Conservation (phyloP, 805 yeast genomes). For the Teunomyces lycoperdinae region DNA sequence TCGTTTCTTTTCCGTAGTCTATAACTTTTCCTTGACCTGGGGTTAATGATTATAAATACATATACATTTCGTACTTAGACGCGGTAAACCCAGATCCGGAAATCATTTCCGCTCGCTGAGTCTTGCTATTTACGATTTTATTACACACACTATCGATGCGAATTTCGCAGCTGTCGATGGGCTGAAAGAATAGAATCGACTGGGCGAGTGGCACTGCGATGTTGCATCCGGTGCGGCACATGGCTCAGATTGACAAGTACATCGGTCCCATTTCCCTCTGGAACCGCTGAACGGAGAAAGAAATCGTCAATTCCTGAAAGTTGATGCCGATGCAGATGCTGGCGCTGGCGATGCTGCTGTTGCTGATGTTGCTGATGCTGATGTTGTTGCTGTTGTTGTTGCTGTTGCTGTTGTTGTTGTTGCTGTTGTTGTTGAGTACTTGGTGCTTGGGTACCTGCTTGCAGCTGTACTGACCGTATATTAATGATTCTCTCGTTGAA, state of each 20-base stretch:
- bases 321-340: slow-evolving; percentile 2
- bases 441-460: slow-evolving; percentile 3
- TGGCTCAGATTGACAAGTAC: not conserved
- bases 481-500: slow-evolving; percentile 40
- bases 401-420: not conserved
- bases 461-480: slow-evolving; percentile 11
- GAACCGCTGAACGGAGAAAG: slow-evolving; percentile 8
- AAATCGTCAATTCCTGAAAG: slow-evolving; percentile 12
- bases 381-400: slow-evolving; percentile 2
- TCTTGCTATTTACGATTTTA: not conserved
- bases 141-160: not conserved
- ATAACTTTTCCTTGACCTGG: not conserved
- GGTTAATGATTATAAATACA: not conserved
- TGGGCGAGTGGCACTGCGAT: not conserved
- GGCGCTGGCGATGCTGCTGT: slow-evolving; percentile 5
- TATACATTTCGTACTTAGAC: not conserved
- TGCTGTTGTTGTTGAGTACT: slow-evolving; percentile 3
- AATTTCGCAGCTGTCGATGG: slow-evolving; percentile 1
- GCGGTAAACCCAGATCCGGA: not conserved
- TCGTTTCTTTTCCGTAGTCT: not conserved
- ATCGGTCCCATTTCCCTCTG: not conserved
- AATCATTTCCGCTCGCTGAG: not conserved
- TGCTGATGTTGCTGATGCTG: slow-evolving; percentile 5
- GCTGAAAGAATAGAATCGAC: not conserved
- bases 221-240: not conserved